Evolutionary conservation across 352 stramenopile genomes (phyloP), one percentile per base, ranked within the genome.

Genomic region (Globisporangium solare): DNA sequence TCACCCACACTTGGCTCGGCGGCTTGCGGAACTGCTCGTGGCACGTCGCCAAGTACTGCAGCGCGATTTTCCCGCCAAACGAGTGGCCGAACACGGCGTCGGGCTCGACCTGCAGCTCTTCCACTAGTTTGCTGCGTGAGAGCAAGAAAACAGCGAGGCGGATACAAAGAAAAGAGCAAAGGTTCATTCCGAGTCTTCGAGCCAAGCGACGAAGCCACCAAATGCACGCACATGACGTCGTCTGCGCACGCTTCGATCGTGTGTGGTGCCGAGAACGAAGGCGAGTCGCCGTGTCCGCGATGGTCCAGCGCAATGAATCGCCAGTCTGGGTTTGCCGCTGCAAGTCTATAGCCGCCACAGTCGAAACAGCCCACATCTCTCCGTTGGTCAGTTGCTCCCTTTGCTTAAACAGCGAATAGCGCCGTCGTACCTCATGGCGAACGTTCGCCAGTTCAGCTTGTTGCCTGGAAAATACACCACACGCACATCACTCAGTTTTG

Each of bases 371-470:
- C 6, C 4, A 35, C 24, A 31, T n/a, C n/a, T n/a, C 2, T 27
- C 24, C 24, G 10, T 35, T 35, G 0, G 27, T 35, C 10, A 35
- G 24, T 6, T 31, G 24, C 24, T 1, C 2, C 24, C 5, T 27
- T 35, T 7, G 27, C 27, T 35, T 35, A 35, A 6, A 47, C 18
- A 37, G 35, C 24, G 17, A 43, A 51, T 32, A 18, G 49, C 21
- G 13, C 40, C 31, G 10, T 21, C 15, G 21, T 66, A 84, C 78
- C 79, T 86, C 37, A 83, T 79, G 27, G 77, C 86, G 63, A 92
- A 92, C 43, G 82, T 92, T 48, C 79, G 72, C 82, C 82, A 92
- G 47, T 92, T 92, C 51, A 89, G 69, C 54, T 92, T 92, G 64
- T 92, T 92, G 52, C 82, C n/a, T n/a, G n/a, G n/a, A n/a, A n/a